Conservation (phyloP, 2,329 filamentous ascomycete genomes). For the Pseudocercospora musae region DNA sequence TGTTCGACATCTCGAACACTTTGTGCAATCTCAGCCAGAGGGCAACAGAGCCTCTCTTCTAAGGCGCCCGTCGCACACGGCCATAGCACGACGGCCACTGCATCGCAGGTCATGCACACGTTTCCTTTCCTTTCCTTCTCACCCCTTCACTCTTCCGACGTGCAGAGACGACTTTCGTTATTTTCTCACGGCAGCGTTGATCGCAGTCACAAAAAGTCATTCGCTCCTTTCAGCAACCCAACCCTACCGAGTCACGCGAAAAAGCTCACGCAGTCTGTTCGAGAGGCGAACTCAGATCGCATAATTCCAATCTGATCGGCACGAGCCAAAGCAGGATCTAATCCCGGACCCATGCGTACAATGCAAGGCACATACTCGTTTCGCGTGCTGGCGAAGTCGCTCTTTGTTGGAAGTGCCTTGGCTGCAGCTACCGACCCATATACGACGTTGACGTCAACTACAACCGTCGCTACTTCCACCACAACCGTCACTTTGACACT, state of each 20-base stretch:
- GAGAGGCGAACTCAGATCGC: neutral
- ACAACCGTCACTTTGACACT: slow-evolving; percentile 18
- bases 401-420: slow-evolving; percentile 1
- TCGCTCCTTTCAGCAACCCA: neutral
- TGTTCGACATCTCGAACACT: too few species aligned
- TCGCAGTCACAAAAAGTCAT: neutral
- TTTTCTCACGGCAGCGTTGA: slow-evolving; percentile 2
- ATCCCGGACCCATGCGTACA: slow-evolving; percentile 14
- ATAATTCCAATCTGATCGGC: neutral
- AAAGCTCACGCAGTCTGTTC: neutral
- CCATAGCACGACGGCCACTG: neutral
- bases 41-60: neutral
- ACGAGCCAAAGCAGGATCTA: slow-evolving; percentile 10
- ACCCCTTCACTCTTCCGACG: neutral
- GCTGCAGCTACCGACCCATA: slow-evolving; percentile 11
- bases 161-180: neutral
- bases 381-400: slow-evolving; percentile 19
- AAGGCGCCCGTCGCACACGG: slow-evolving; percentile 1
- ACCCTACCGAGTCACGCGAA: neutral
- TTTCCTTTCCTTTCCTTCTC: neutral
- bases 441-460: slow-evolving; percentile 25
- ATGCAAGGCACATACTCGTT: slow-evolving; percentile 14
- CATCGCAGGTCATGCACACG: neutral
- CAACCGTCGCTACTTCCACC: slow-evolving; percentile 22
- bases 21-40: slow-evolving; percentile 8